phyloP scores from a whole-genome alignment of 164 flowering plant genomes.

The Vitis amurensis region DNA sequence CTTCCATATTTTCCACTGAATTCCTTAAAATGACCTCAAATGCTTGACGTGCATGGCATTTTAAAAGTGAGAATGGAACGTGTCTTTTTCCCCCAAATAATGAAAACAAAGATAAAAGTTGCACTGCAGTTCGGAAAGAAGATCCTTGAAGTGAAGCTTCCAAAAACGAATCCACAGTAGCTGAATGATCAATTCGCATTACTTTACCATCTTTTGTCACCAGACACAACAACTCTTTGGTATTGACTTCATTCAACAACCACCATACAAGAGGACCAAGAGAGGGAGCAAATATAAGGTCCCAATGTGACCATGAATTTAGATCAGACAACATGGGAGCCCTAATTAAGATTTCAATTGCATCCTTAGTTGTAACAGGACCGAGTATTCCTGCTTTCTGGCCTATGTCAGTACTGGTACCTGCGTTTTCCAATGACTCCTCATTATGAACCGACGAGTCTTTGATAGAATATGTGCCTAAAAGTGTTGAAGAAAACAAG shows the following conservation, averaged over 20 bases:
- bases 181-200: constrained; percentile 69
- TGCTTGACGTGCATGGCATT: constrained; percentile 59
- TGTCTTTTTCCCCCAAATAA: constrained; percentile 64
- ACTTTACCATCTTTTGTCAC: constrained; percentile 71
- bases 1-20: constrained; percentile 30
- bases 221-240: constrained; percentile 63
- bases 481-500: constrained; percentile 62
- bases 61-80: constrained; percentile 69
- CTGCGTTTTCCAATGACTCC: constrained; percentile 17
- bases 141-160: constrained; percentile 71
- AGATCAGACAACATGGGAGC: constrained; percentile 87
- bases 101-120: constrained; percentile 61
- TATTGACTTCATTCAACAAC: constrained; percentile 61
- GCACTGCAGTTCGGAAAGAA: constrained; percentile 68
- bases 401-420: constrained; percentile 11
- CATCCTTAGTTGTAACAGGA: constrained; percentile 57
- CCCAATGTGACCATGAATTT: constrained; percentile 92
- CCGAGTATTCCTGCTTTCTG: constrained; percentile 23
- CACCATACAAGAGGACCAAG: constrained; percentile 85
- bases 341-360: constrained; percentile 57
- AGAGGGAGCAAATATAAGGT: constrained; percentile 72
- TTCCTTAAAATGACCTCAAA: constrained; percentile 68
- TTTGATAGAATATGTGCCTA: constrained; percentile 14
- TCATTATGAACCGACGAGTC: constrained; percentile 20
- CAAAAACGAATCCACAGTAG: constrained; percentile 64